Evolutionary conservation across 176 grass and related monocot genomes (phyloP), one percentile per base, ranked within the genome.

Genomic region (Triticum urartu): DNA sequence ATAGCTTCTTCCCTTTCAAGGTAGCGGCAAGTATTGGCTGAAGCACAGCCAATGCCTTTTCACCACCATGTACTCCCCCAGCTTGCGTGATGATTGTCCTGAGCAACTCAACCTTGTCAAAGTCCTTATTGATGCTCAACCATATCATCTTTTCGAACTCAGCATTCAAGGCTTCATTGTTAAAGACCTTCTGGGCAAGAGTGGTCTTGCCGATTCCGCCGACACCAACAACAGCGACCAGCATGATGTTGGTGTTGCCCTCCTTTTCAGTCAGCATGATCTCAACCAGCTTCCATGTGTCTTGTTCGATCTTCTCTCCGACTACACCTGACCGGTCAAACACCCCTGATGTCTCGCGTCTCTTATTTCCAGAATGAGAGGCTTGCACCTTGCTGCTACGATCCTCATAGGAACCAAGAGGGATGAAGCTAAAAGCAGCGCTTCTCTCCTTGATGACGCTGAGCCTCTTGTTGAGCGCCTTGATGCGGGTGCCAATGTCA

Each of bases 151-250:
- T 78, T 1, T 42, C 2, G 18, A 93, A 92, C 5, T 65, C 9
- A 0, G 62, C 1, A 5, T 80, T 11, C 1, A 88, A 77, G 25
- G 13, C 2, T 1, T 89, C 59, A 1, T 84, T 9, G 3, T 80
- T 72, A 7, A 80, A 84, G 3, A 92, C 64, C 6, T 81, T 85
- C 18, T 81, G 24, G 0, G 91, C 88, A 0, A 93, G 84, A 10
- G 91, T 93, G 3, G 84, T 93, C 81, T 90, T 93, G 3, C 91
- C 91, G 0, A 92, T 89, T 4, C 87, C 91, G 0, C 87, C 83
- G 8, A 84, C 21, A 8, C 83, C 91, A 15, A 79, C 75, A 22
- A 92, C 62, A 0, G 84, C 73, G 1, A 87, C 43, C 22, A 87
- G 7, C 11, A 28, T 21, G 8, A 84, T 18, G 9, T 40, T 64